phyloP scores from a whole-genome alignment of 2,329 filamentous ascomycete genomes.

The Metarhizium robertsii region DNA sequence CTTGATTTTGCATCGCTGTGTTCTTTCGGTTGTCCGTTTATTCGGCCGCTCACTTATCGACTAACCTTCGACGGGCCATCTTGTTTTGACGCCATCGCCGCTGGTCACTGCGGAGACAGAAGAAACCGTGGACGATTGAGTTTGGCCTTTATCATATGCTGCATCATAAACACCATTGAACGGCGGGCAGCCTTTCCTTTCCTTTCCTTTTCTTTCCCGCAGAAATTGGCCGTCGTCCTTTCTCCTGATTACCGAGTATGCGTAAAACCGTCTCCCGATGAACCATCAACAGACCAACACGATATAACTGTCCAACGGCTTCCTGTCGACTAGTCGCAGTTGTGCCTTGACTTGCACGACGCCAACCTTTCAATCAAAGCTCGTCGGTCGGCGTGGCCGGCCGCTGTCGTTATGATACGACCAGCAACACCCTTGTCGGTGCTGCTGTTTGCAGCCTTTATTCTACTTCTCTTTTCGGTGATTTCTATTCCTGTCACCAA shows the following conservation, averaged over 20 bases:
- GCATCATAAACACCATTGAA: not conserved
- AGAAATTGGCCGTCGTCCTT: not conserved
- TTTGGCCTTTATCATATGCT: not conserved
- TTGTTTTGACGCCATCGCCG: not conserved
- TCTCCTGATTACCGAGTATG: not conserved
- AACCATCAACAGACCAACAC: not conserved
- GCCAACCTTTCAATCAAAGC: not conserved
- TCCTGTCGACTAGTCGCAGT: not conserved
- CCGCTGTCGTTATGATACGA: conserved; percentile 60
- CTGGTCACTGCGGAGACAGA: not conserved
- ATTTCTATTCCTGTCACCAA: conserved; percentile 88
- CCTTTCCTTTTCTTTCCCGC: not conserved
- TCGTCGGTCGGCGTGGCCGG: conserved; percentile 11
- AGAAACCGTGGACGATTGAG: not conserved
- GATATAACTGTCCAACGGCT: not conserved
- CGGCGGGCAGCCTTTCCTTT: not conserved
- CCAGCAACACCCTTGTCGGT: conserved; percentile 87
- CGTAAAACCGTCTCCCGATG: conserved; percentile 1
- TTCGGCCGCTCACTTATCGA: not conserved
- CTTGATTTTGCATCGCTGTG: not conserved
- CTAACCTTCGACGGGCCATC: not conserved
- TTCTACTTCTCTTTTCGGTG: conserved; percentile 72
- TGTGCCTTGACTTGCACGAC: not conserved
- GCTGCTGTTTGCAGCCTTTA: conserved; percentile 78
- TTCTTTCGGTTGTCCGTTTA: not conserved